Evolutionary conservation across 768 basidiomycete species (phyloP).

Genomic region (Macrolepiota albuminosa): DNA sequence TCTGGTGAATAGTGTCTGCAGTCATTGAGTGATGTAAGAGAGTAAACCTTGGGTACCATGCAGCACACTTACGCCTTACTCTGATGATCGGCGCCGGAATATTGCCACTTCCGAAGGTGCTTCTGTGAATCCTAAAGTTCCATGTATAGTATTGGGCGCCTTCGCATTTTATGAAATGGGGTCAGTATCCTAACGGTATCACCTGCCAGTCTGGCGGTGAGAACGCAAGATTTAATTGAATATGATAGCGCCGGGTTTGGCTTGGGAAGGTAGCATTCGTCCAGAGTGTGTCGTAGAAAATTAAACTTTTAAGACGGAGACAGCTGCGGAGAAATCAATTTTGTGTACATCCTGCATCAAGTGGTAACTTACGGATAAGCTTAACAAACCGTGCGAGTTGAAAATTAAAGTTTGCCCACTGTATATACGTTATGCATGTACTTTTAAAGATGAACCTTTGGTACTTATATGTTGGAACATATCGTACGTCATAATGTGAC

Average conservation of each 20-base stretch:
- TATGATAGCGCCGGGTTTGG: neutral
- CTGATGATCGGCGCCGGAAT: constrained; percentile 3
- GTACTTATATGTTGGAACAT: too few species aligned
- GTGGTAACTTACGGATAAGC: neutral
- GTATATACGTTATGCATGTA: too few species aligned
- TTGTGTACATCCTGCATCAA: neutral
- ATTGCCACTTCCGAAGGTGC: neutral
- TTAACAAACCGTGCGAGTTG: neutral
- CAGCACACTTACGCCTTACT: neutral
- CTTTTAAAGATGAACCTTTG: too few species aligned
- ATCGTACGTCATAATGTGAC: too few species aligned
- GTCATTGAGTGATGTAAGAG: neutral
- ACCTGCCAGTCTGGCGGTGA: neutral
- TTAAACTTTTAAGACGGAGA: neutral
- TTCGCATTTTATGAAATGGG: neutral
- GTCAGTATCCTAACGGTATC: neutral
- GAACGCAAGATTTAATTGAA: neutral
- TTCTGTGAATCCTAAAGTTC: constrained; percentile 7
- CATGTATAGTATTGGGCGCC: neutral
- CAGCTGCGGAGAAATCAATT: neutral
- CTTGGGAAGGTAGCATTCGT: neutral
- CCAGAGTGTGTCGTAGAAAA: neutral
- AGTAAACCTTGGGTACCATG: neutral
- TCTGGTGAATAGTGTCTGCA: constrained; percentile 7
- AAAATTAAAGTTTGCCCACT: too few species aligned